Conservation (phyloP, 202 grass and related monocot species). For the Panicum virgatum region DNA sequence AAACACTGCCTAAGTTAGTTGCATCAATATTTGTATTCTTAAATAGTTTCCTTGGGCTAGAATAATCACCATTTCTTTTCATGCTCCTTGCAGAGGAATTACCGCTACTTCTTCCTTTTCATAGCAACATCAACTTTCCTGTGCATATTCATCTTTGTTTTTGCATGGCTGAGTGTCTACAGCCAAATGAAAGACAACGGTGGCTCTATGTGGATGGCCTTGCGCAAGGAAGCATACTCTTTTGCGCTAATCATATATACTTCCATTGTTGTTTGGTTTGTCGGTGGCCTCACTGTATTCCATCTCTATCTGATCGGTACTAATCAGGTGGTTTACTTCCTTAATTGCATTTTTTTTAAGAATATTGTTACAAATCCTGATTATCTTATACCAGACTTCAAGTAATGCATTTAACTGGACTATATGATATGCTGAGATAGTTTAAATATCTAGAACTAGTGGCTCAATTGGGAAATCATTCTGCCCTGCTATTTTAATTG, state of each 20-base stretch:
- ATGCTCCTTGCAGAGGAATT: slow-evolving; percentile 63
- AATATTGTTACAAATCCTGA: background rate
- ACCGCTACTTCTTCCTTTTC: slow-evolving; percentile 68
- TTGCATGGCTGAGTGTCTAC: slow-evolving; percentile 58
- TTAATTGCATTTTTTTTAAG: background rate
- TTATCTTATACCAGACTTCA: background rate
- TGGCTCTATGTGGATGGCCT: slow-evolving; percentile 41
- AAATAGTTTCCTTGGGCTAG: background rate
- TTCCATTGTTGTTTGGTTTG: slow-evolving; percentile 67
- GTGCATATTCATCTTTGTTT: slow-evolving; percentile 56
- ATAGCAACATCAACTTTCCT: slow-evolving; percentile 67
- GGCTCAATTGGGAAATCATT: background rate
- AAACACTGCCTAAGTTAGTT: background rate
- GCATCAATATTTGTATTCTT: background rate
- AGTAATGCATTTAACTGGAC: slow-evolving; percentile 12
- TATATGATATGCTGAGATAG: background rate
- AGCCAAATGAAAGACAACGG: slow-evolving; percentile 30
- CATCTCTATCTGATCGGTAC: slow-evolving; percentile 73
- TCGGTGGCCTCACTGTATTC: slow-evolving; percentile 68
- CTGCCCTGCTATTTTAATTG: background rate
- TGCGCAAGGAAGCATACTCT: slow-evolving; percentile 51
- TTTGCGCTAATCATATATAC: slow-evolving; percentile 71
- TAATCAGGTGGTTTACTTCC: slow-evolving; percentile 56
- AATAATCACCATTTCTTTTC: background rate
- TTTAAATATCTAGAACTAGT: slow-evolving; percentile 12